These are phyloP conservation scores for Metroxylon sagu DNA, from an alignment of 176 grass and related monocot species.

Conservation along the genomic window DNA sequence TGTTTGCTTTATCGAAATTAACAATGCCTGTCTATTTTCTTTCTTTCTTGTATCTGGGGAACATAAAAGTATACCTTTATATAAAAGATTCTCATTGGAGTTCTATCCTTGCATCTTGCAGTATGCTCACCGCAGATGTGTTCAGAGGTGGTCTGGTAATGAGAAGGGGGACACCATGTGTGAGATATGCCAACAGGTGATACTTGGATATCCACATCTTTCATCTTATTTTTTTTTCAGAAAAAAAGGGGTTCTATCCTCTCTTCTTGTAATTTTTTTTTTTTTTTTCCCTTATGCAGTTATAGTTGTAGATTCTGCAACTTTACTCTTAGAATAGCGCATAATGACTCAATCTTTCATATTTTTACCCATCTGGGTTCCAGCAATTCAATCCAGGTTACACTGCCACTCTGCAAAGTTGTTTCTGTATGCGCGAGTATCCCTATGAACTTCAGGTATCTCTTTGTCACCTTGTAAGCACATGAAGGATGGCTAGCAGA, in stretches of 20 bases:
- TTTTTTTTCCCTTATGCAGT: not conserved
- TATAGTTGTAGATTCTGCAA: not conserved
- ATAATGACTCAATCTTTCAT: not conserved
- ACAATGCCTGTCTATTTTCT: too few species aligned
- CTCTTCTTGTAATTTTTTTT: not conserved
- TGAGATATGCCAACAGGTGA: slow-evolving; percentile 87
- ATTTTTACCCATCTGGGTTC: not conserved
- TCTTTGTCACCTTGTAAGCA: too few species aligned
- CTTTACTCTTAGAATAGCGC: not conserved
- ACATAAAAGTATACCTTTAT: too few species aligned
- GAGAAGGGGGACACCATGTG: slow-evolving; percentile 81
- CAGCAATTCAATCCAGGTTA: slow-evolving; percentile 58
- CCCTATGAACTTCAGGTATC: slow-evolving; percentile 53
- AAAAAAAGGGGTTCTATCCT: slow-evolving; percentile 1
- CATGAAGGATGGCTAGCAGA: too few species aligned
- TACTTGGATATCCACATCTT: not conserved
- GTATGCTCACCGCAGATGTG: slow-evolving; percentile 66
- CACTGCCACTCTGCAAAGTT: slow-evolving; percentile 40
- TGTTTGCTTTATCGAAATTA: too few species aligned
- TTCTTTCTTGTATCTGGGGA: too few species aligned
- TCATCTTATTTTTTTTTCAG: not conserved
- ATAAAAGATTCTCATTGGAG: too few species aligned
- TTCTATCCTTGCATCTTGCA: slow-evolving; percentile 22
- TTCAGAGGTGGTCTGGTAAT: slow-evolving; percentile 83
- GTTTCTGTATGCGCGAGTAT: slow-evolving; percentile 42